Conservation (phyloP, 2,329 filamentous ascomycete species). For the Pezicula radicicola region DNA sequence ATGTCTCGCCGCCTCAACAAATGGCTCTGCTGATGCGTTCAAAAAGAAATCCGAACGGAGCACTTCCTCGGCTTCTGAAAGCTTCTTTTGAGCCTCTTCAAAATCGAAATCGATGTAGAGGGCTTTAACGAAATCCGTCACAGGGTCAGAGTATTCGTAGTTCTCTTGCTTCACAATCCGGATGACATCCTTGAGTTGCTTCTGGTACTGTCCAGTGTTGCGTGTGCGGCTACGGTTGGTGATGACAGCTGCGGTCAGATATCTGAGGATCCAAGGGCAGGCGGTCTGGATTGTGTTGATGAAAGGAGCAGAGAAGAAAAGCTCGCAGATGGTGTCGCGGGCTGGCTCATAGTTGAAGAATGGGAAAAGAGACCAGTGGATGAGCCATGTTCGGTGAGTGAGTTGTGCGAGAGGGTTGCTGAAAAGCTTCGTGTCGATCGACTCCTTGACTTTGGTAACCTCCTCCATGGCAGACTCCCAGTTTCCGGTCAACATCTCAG, state of each 20-base stretch:
- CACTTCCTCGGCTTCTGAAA: constrained; percentile 85
- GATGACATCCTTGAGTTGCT: constrained; percentile 96
- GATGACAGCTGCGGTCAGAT: constrained; percentile 91
- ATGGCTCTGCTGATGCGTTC: constrained; percentile 75
- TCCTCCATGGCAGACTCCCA: constrained; percentile 95
- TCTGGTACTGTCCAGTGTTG: constrained; percentile 87
- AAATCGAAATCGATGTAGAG: constrained; percentile 96
- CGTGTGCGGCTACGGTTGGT: constrained; percentile 79
- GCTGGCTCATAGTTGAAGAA: constrained; percentile 97
- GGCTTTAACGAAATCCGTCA: constrained; percentile 94
- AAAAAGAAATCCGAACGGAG: constrained; percentile 96
- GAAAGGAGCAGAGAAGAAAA: constrained; percentile 95
- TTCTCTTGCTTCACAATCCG: constrained; percentile 94
- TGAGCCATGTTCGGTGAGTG: constrained; percentile 92
- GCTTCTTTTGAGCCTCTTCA: constrained; percentile 89
- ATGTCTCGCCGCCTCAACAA: constrained; percentile 92
- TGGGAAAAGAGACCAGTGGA: constrained; percentile 98
- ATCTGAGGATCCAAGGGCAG: constrained; percentile 94
- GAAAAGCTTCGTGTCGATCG: constrained; percentile 92
- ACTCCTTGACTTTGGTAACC: constrained; percentile 84
- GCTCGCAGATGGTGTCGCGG: constrained; percentile 86
- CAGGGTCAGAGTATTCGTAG: constrained; percentile 95
- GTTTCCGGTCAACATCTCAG: constrained; percentile 90
- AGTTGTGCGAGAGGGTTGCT: constrained; percentile 95
- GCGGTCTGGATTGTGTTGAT: constrained; percentile 99